Evolutionary conservation across 2,329 filamentous ascomycete genomes (phyloP), one percentile per base, ranked within the genome.

Genomic region (Diaporthe ilicicola): DNA sequence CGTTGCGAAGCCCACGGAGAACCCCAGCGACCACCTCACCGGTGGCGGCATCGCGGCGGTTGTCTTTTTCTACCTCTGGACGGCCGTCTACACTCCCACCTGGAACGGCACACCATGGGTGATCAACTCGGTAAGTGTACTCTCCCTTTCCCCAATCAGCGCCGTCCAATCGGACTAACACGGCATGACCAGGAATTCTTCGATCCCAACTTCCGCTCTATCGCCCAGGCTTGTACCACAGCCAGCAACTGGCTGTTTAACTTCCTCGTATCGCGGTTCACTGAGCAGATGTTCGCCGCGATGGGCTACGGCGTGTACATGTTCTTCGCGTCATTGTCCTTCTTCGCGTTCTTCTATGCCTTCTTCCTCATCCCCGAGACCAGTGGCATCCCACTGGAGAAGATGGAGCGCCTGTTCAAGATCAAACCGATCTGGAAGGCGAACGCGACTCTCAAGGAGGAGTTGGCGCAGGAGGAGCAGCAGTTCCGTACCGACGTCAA

Each of bases 101-200:
- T 93, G 91, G 91, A 93, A 93, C 77, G 91, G 91, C 2, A 92
- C 90, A 0, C 92, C 92, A 0, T 94, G 92, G 92, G 91, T 94
- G 24, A 82, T 93, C 76, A 93, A 93, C 82, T 86, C 86, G 0
- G 92, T 56, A 56, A 56, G 54, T 42, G n/a, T 15, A 55, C n/a
- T 12, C 34, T 42, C 13, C 34, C 22, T 42, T 17, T 12, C 13
- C 34, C 27, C 15, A 15, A 27, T 19, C n/a, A 42, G 12, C 8
- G 22, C 34, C 4, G 7, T 56, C n/a, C 32, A 56, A 53, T 6
- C 7, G 32, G 32, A 27, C 34, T 56, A 27, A 56, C 54, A 42
- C 54, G 54, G 22, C 54, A 27, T 27, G 53, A 17, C 54, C 22
- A 56, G 54, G 54, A 94, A 79, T 94, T 94, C 84, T 94, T 94